Conservation (phyloP, 108 stramenopile species). For the Aurantiochytrium sp. region DNA sequence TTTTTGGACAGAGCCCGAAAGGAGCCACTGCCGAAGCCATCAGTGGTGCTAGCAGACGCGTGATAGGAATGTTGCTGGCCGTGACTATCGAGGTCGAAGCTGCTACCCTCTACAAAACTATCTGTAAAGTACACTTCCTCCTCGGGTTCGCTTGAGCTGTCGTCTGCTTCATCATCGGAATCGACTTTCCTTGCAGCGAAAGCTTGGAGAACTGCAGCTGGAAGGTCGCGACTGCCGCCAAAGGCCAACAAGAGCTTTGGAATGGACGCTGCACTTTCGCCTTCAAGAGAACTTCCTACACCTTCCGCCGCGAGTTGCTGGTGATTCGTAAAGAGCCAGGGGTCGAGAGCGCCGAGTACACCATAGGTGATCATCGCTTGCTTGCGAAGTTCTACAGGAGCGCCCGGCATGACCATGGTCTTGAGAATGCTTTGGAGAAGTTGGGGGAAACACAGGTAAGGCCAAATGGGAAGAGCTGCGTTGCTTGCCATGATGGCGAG, state of each 20-base stretch:
- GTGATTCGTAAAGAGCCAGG: background rate
- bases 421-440: background rate
- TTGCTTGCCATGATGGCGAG: background rate
- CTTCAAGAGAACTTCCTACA: background rate
- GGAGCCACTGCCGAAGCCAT: too few species aligned
- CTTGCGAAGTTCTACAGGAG: background rate
- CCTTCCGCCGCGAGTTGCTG: background rate
- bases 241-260: background rate
- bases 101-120: background rate
- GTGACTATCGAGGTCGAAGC: background rate
- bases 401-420: background rate
- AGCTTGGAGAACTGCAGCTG: background rate
- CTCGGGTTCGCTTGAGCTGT: background rate
- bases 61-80: background rate
- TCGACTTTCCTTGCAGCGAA: background rate
- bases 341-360: background rate
- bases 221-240: background rate
- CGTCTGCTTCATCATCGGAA: background rate
- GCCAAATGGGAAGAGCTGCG: background rate
- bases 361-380: conserved; percentile 14
- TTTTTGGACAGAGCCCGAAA: too few species aligned
- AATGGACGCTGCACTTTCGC: background rate
- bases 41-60: background rate
- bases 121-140: background rate
- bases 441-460: background rate